Conservation (phyloP, 352 stramenopile species). For the Blastocystis sp. region DNA sequence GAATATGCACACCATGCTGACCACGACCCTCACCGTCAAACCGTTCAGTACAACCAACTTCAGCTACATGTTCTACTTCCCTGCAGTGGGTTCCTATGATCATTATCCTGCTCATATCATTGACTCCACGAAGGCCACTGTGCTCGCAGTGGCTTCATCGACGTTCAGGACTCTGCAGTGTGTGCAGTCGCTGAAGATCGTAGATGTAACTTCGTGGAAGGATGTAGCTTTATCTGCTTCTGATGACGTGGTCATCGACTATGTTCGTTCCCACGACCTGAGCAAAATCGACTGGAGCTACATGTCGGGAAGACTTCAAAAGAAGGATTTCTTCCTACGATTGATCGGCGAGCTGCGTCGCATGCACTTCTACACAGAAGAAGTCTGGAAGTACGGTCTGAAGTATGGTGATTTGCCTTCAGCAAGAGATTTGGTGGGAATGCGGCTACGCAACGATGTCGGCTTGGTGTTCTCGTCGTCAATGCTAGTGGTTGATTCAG, state of each 20-base stretch:
- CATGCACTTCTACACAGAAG: conserved; percentile 67
- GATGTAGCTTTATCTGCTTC: conserved; percentile 69
- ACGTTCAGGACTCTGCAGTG: conserved; percentile 64
- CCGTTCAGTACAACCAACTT: conserved; percentile 68
- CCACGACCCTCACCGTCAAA: conserved; percentile 65
- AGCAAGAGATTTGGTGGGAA: conserved; percentile 66
- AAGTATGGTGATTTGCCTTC: conserved; percentile 67
- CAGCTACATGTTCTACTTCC: conserved; percentile 71
- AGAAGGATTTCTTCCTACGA: conserved; percentile 67
- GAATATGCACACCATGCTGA: conserved; percentile 69
- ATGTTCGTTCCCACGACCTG: conserved; percentile 65
- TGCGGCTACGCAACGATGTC: not conserved
- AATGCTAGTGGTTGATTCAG: not conserved
- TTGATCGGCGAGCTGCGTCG: conserved; percentile 66
- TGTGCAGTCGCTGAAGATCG: conserved; percentile 63
- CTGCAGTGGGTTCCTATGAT: conserved; percentile 67
- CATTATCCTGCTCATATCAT: conserved; percentile 70
- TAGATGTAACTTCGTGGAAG: conserved; percentile 71
- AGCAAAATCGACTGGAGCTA: conserved; percentile 65
- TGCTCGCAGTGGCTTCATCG: conserved; percentile 67
- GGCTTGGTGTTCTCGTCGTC: not conserved
- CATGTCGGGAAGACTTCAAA: conserved; percentile 68
- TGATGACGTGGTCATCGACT: conserved; percentile 67
- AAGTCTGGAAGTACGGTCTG: conserved; percentile 70
- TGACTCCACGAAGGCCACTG: conserved; percentile 60